These are phyloP conservation scores for Exophiala aquamarina DNA, from an alignment of 2,329 filamentous ascomycete genomes.

Conservation along the genomic window DNA sequence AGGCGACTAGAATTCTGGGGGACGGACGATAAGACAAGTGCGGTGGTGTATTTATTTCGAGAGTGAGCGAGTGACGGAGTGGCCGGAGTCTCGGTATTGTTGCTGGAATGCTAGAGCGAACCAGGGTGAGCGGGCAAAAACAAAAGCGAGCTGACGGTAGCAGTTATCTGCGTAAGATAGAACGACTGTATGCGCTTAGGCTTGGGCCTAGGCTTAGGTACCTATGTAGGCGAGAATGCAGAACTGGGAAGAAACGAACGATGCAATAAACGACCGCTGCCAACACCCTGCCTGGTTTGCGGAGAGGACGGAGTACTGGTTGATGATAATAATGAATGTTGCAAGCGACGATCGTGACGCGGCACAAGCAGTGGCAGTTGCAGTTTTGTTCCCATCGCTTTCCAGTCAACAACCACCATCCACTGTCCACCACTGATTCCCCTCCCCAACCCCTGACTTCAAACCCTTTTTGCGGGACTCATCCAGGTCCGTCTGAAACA, in stretches of 20 bases:
- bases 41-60: not conserved
- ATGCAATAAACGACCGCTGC: too few relatives aligned
- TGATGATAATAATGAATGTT: too few relatives aligned
- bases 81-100: conserved; percentile 12
- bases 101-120: conserved; percentile 22
- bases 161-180: conserved; percentile 2
- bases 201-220: too few relatives aligned
- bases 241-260: conserved; percentile 5
- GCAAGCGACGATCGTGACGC: conserved; percentile 4
- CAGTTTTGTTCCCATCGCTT: too few relatives aligned
- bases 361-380: too few relatives aligned
- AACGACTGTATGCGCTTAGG: conserved; percentile 22
- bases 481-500: conserved; percentile 15
- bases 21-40: not conserved
- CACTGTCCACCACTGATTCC: conserved; percentile 10
- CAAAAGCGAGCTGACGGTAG: conserved; percentile 4
- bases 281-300: too few relatives aligned
- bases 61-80: conserved; percentile 14
- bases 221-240: not conserved
- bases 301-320: too few relatives aligned
- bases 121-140: conserved; percentile 8
- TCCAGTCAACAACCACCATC: not conserved
- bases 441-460: conserved; percentile 18
- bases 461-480: conserved; percentile 16
- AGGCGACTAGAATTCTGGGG: not conserved